These are phyloP conservation scores for Tylopilus orsonianus DNA, from an alignment of 1,284 basidiomycete species.

Conservation along the genomic window DNA sequence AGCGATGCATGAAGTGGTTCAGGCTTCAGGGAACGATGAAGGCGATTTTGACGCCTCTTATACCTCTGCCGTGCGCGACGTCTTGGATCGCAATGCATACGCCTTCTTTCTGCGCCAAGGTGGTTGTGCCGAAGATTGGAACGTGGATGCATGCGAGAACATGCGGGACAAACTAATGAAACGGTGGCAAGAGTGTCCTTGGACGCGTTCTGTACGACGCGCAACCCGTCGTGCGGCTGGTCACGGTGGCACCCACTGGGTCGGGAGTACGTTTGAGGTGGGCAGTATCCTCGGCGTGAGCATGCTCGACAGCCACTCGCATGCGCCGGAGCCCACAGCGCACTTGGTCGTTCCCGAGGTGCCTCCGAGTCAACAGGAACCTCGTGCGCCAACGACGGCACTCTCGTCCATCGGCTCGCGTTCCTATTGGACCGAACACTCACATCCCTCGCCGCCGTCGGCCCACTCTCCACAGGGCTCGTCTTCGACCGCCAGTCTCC, in stretches of 20 bases:
- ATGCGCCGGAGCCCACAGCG: slow-evolving; percentile 5
- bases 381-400: slow-evolving; percentile 21
- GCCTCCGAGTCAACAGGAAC: slow-evolving; percentile 5
- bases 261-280: slow-evolving; percentile 73
- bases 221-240: slow-evolving; percentile 30
- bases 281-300: slow-evolving; percentile 45
- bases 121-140: slow-evolving; percentile 65
- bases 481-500: slow-evolving; percentile 17
- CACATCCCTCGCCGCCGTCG: slow-evolving; percentile 18
- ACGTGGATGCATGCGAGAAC: slow-evolving; percentile 49
- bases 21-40: slow-evolving; percentile 24
- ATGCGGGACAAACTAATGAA: slow-evolving; percentile 55
- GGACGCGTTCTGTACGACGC: slow-evolving; percentile 50
- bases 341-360: slow-evolving; percentile 1
- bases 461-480: slow-evolving; percentile 10
- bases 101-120: slow-evolving; percentile 63
- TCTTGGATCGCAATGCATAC: slow-evolving; percentile 57
- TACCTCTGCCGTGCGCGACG: slow-evolving; percentile 30
- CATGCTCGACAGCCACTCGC: slow-evolving; percentile 25
- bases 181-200: slow-evolving; percentile 66
- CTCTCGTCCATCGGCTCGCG: slow-evolving; percentile 22
- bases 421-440: slow-evolving; percentile 25
- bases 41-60: slow-evolving; percentile 37
- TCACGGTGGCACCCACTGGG: slow-evolving; percentile 51
- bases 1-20: slow-evolving; percentile 20